These are phyloP conservation scores for Clavulina sp. DNA, from an alignment of 768 basidiomycete species.

Conservation along the genomic window DNA sequence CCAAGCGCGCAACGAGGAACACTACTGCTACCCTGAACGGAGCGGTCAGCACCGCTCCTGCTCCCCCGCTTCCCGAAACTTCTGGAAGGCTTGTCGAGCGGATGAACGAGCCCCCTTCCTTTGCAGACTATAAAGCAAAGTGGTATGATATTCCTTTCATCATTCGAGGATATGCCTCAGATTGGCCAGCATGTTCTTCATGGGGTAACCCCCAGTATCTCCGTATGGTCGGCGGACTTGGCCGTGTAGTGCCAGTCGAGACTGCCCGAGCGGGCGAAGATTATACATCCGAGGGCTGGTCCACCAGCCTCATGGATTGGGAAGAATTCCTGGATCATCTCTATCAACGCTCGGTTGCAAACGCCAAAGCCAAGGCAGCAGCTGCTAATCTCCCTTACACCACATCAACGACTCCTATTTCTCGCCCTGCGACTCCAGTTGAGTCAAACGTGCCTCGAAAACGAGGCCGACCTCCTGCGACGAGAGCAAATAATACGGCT, in stretches of 20 bases:
- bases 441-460: background rate
- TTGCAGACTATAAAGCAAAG: constrained; percentile 33
- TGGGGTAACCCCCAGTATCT: constrained; percentile 66
- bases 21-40: background rate
- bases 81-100: constrained; percentile 22
- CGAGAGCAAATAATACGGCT: constrained; percentile 17
- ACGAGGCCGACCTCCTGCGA: background rate
- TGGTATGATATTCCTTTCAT: constrained; percentile 49
- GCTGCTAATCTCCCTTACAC: background rate
- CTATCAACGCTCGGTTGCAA: constrained; percentile 5
- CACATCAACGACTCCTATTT: background rate
- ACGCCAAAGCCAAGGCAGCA: background rate
- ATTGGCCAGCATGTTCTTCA: constrained; percentile 67
- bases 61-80: constrained; percentile 12
- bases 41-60: constrained; percentile 3
- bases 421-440: background rate
- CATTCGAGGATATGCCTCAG: constrained; percentile 36
- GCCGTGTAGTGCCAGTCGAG: constrained; percentile 80
- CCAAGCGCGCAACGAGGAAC: constrained; percentile 1
- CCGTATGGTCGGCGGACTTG: constrained; percentile 49
- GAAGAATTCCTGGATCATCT: constrained; percentile 48
- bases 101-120: constrained; percentile 34
- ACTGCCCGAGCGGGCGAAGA: constrained; percentile 39
- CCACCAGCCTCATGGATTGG: constrained; percentile 62
- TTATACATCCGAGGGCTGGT: constrained; percentile 69